These are phyloP conservation scores for Scheffersomyces illinoinensis DNA, from an alignment of 1,139 yeast species.

Conservation along the genomic window DNA sequence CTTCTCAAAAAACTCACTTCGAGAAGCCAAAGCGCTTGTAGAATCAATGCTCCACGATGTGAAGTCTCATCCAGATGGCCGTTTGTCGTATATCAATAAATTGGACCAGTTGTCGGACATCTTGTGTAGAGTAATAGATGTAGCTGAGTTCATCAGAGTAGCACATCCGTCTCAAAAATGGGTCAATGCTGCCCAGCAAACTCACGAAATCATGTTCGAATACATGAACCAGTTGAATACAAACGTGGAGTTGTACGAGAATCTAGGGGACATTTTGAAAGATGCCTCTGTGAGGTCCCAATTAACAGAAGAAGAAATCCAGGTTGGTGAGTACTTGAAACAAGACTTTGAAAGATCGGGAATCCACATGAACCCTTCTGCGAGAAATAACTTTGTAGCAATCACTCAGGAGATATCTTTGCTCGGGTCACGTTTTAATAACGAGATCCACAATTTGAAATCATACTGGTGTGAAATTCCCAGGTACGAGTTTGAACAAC, in stretches of 20 bases:
- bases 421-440: constrained; percentile 75
- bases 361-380: constrained; percentile 70
- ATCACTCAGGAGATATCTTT: constrained; percentile 81
- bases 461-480: constrained; percentile 40
- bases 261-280: constrained; percentile 56
- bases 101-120: constrained; percentile 87
- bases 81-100: constrained; percentile 56
- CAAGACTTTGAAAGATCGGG: constrained; percentile 93
- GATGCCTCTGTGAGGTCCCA: constrained; percentile 34
- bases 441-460: constrained; percentile 51
- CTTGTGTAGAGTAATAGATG: constrained; percentile 88
- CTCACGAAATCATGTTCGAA: constrained; percentile 88
- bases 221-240: constrained; percentile 94
- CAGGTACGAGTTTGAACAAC: constrained; percentile 29
- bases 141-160: constrained; percentile 89
- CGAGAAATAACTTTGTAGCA: constrained; percentile 70
- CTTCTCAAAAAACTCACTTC: constrained; percentile 66
- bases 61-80: constrained; percentile 41
- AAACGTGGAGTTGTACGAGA: constrained; percentile 67
- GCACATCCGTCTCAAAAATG: constrained; percentile 77
- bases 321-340: constrained; percentile 77
- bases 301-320: constrained; percentile 69
- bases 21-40: constrained; percentile 63
- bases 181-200: constrained; percentile 79
- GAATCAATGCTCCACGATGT: constrained; percentile 51